A percentile compares a stretch with the other conserved stretches of the same genome.
phyloP scores from a whole-genome alignment of 1,284 basidiomycete species.

The Ustilago nuda region DNA sequence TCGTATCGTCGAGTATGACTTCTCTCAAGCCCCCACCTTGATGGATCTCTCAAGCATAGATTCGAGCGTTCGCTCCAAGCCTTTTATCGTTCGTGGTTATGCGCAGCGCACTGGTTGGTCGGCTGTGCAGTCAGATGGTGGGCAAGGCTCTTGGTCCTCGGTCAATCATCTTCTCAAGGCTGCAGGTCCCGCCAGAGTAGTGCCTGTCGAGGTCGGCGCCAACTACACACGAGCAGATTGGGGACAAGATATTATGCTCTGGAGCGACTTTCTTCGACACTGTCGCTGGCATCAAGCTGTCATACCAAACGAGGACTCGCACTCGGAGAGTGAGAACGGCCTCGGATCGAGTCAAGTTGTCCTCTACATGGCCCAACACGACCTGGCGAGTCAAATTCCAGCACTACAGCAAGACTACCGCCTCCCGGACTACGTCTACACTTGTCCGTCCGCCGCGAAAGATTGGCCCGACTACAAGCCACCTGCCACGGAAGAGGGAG shows the following conservation, averaged over 20 bases:
- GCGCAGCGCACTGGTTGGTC: constrained; percentile 74
- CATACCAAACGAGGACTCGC: not conserved
- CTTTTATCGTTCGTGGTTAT: constrained; percentile 80
- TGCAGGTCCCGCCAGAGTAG: constrained; percentile 78
- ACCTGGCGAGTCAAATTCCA: constrained; percentile 86
- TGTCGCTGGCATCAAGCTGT: constrained; percentile 71
- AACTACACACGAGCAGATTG: constrained; percentile 86
- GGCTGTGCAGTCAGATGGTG: constrained; percentile 75
- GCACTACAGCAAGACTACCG: constrained; percentile 79
- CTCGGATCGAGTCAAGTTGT: constrained; percentile 7
- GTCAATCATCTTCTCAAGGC: constrained; percentile 29
- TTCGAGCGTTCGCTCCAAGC: constrained; percentile 64
- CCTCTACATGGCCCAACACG: constrained; percentile 93
- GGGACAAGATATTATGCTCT: constrained; percentile 83
- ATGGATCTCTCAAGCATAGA: constrained; percentile 14
- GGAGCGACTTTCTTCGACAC: constrained; percentile 79
- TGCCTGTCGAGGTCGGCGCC: constrained; percentile 88
- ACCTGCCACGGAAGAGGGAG: constrained; percentile 75
- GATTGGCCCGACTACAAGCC: constrained; percentile 74
- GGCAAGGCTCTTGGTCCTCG: constrained; percentile 70
- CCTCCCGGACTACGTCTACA: constrained; percentile 88
- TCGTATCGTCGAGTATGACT: constrained; percentile 16
- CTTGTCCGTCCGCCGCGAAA: constrained; percentile 71
- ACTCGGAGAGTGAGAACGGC: not conserved
- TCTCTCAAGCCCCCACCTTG: constrained; percentile 34